Base-by-base conservation (phyloP, 2,329 filamentous ascomycete species). In the Phialophora verrucosa region DNA sequence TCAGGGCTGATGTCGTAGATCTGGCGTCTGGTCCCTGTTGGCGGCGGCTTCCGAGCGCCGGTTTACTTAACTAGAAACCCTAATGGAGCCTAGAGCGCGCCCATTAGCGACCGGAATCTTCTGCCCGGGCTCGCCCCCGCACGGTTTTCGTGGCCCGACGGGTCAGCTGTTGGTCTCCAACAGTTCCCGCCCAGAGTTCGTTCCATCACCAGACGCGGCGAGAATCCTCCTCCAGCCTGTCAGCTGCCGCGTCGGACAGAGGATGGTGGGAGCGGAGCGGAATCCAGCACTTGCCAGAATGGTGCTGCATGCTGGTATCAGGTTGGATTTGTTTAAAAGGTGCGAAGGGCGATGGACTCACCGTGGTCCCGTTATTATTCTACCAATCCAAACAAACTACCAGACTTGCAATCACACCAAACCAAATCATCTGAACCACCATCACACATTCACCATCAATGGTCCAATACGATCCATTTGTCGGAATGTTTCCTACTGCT, bases 381-480 rank as follows among this genome's bases (percentile, higher is more conserved):
- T 59, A 65, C 62, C 62, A 59, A 64, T 68, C 62, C 62, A 64
- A 62, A 50, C 64, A 38, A 62, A 63, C 25, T 20, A 47, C 55
- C 50, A 55, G 25, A 63, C 35, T 31, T 44, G 38, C 42, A 68
- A 42, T 51, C 57, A 61, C 56, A 44, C 55, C 31, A 23, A 51
- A 56, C 27, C 51, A 55, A 12, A 49, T 62, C 47, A 61, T 17
- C 49, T 38, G 61, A 32, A 44, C 38, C 32, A 38, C 60, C 53
- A 54, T 59, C 51, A 23, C 32, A 42, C 47, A 14, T 38, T 4
- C 29, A 55, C 14, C 17, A 27, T 31, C 31, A 10, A 68, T 68
- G 68, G 65, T 70, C 14, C 68, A 70, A 42, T 70, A 68, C 65
- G 68, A 70, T 57, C 63, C 57, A 59, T 70, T 70, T 53, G 49